Evolutionary conservation across 176 grass and related monocot species (phyloP), one percentile per base, ranked within the genome.

Genomic region (Oryza punctata): DNA sequence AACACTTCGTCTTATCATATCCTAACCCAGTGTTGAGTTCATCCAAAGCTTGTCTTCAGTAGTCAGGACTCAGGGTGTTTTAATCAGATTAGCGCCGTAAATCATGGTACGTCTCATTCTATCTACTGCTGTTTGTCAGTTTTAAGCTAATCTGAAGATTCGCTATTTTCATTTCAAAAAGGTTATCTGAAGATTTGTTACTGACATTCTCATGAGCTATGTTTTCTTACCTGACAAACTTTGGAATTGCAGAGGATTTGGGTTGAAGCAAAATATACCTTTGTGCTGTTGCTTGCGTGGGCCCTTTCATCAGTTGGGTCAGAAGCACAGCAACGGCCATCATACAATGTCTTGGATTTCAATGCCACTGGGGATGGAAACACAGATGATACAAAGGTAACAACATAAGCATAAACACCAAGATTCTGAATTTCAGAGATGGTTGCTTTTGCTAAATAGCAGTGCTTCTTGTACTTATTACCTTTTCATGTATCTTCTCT

Each of bases 341-440:
- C 19, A 47, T 86, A 88, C 73, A 88, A 82, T 49, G 87, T 92
- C 16, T 4, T 80, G 1, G 44, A 90, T 35, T 94, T 72, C 67
- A 40, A 83, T n/a, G 90, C 90, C 21, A 61, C 32, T 0, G 92
- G 84, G 21, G 69, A 94, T 16, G 90, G 84, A 82, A 80, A 46
- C 21, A 92, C 78, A 1, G 87, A 92, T 24, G 90, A 94, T 57
- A 5, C 87, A 7, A 23, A 84, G 75, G 93, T 95, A 44, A 28
- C n/a, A 23, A 7, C 19, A 61, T 61, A 24, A 61, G 57, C 21
- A 61, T 61, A 61, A 61, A 61, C 38, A n/a, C 65, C 14, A 63
- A 14, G 65, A n/a, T 49, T 14, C 78, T 87, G 10, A 40, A 43
- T 65, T 30, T 18, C 6, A 15, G 15, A 18, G 16, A 12, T 8